These are phyloP conservation scores for Piloderma croceum DNA, from an alignment of 768 basidiomycete genomes.

Conservation along the genomic window DNA sequence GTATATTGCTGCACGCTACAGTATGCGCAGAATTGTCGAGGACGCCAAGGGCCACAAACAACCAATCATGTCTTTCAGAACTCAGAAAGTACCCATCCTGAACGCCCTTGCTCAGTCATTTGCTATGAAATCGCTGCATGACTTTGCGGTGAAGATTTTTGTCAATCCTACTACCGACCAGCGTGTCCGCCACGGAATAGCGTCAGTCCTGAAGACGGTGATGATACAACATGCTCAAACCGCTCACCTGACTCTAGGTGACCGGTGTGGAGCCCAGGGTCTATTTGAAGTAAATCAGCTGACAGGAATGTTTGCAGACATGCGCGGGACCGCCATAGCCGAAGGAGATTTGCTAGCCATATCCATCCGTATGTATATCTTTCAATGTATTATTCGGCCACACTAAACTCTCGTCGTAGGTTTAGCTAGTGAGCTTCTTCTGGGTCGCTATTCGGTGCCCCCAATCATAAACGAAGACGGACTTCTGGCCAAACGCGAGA, in stretches of 20 bases:
- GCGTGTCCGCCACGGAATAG: constrained; percentile 18
- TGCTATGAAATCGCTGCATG: constrained; percentile 30
- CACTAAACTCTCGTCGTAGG: constrained; percentile 10
- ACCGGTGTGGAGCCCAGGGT: constrained; percentile 37
- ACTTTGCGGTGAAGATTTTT: constrained; percentile 22
- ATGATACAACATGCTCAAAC: constrained; percentile 18
- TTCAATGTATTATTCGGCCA: too few relatives aligned
- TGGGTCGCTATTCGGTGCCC: constrained; percentile 12
- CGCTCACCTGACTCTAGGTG: constrained; percentile 17
- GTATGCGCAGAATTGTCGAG: constrained; percentile 26
- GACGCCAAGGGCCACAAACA: constrained; percentile 4
- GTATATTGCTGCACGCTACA: constrained; percentile 27
- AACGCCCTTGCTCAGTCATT: constrained; percentile 28
- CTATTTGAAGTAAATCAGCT: constrained; percentile 31
- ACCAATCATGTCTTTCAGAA: constrained; percentile 35
- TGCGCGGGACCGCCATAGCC: constrained; percentile 16
- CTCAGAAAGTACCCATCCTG: constrained; percentile 37
- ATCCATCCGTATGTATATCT: constrained; percentile 19
- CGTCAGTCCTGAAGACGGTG: constrained; percentile 23
- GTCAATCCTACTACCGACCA: constrained; percentile 15
- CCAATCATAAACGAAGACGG: constrained; percentile 8
- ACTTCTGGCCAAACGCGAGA: constrained; percentile 20
- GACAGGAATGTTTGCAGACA: constrained; percentile 13
- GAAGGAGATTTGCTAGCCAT: constrained; percentile 19
- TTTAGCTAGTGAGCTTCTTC: constrained; percentile 14